Evolutionary conservation across 805 yeast genomes (phyloP), one percentile per base, ranked within the genome.

Genomic region (Metschnikowia koreensis): DNA sequence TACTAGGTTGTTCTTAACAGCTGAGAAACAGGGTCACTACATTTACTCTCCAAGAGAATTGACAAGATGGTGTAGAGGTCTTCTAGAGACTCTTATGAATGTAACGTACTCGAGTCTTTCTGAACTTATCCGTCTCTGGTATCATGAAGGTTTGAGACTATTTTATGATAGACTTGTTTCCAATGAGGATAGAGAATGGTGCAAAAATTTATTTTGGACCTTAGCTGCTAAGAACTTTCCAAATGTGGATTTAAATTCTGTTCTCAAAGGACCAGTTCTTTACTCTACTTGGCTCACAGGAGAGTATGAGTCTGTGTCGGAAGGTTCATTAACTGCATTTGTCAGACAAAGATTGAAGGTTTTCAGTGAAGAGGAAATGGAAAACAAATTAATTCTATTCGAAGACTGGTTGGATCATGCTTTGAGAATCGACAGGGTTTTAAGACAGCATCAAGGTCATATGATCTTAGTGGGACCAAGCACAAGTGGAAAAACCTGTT

Each of bases 391-490:
- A 36, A 79, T 88, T 0, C 66, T 91, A 7, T 85, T 83, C 64
- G 86, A 84, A 41, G 89, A 85, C 5, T 73, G 89, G 53, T 66
- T 92, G 8, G 92, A 86, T 49, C 91, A 91, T 63, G 76, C 86
- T 22, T 68, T 93, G 28, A 69, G 96, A 52, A 82, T 92, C 44
- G 97, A 92, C 60, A 71, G 98, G 51, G 93, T 89, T 0, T 66
- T 93, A 45, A 78, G 84, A 48, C 96, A 90, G 61, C 84, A 86
- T 0, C 97, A 92, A 61, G 98, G 98, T 0, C 98, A 93, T 66
- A 67, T 89, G 75, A 88, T 93, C 56, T 65, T 93, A 38, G 86
- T 89, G 17, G 98, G 97, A 0, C 82, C 89, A 1, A 79, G 89
- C 48, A 81, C 96, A 1, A 82, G 91, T 58, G 97, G 97, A 1